Evolutionary conservation across 2,329 filamentous ascomycete species (phyloP).

Genomic region (Coniochaeta sp.): DNA sequence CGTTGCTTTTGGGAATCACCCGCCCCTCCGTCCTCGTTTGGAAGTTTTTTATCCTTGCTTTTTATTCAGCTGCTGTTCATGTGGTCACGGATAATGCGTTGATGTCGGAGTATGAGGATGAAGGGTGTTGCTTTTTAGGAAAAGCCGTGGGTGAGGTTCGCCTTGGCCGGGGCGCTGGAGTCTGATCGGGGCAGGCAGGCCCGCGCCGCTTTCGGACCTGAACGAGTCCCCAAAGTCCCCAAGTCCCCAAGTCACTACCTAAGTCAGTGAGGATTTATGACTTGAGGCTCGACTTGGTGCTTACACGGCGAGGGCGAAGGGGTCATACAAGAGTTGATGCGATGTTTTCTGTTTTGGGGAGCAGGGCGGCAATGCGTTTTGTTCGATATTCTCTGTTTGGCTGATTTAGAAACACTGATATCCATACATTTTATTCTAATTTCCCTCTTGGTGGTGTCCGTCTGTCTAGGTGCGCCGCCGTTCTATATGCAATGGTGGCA

Average conservation of each 20-base stretch:
- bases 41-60: conserved; percentile 4
- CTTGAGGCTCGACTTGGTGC: background rate
- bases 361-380: background rate
- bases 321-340: background rate
- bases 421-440: background rate
- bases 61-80: conserved; percentile 2
- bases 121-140: background rate
- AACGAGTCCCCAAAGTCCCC: background rate
- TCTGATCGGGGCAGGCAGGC: background rate
- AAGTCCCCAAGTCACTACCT: too few species aligned
- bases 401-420: conserved; percentile 2
- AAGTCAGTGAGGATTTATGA: background rate
- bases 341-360: background rate
- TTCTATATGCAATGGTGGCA: background rate
- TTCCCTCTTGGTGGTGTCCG: background rate
- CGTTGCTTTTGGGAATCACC: conserved; percentile 7
- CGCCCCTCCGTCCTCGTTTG: conserved; percentile 2
- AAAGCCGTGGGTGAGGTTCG: background rate
- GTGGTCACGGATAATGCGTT: conserved; percentile 8
- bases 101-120: conserved; percentile 11
- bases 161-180: background rate
- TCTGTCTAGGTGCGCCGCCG: background rate
- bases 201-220: background rate
- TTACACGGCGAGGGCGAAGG: background rate
- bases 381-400: background rate